Conservation (phyloP, 2,329 filamentous ascomycete genomes). For the Fusarium nelsonii region DNA sequence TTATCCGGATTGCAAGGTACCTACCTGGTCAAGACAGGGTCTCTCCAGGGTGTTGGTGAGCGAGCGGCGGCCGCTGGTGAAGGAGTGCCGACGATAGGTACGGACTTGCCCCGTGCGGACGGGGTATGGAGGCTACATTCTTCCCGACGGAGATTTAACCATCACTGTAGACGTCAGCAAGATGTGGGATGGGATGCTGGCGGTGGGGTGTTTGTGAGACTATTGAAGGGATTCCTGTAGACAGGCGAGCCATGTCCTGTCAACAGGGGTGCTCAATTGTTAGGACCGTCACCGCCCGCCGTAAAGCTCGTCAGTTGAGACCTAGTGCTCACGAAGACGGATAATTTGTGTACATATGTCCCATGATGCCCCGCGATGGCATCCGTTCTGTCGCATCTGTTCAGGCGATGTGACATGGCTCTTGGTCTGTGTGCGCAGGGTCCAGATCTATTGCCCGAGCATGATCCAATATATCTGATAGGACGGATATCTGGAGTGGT, state of each 20-base stretch:
- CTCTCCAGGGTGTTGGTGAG: conserved; percentile 20
- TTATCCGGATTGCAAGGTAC: conserved; percentile 28
- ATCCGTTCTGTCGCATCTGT: conserved; percentile 46
- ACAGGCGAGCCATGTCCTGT: conserved; percentile 7
- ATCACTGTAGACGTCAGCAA: conserved; percentile 26
- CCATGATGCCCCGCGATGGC: conserved; percentile 46
- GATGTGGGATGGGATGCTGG: conserved; percentile 16
- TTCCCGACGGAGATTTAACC: conserved; percentile 36
- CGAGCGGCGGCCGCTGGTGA: conserved; percentile 38
- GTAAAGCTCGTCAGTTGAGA: conserved; percentile 21
- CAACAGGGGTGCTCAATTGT: conserved; percentile 25
- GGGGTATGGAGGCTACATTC: conserved; percentile 6
- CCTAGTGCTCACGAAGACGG: conserved; percentile 28
- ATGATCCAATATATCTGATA: conserved; percentile 19
- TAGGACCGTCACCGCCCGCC: conserved; percentile 13
- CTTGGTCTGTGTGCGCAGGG: conserved; percentile 33
- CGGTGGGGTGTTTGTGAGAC: conserved; percentile 16
- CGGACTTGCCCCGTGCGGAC: conserved; percentile 17
- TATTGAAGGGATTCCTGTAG: conserved; percentile 18
- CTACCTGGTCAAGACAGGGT: conserved; percentile 21
- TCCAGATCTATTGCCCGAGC: conserved; percentile 37
- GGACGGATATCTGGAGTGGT: conserved; percentile 19
- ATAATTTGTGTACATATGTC: conserved; percentile 46
- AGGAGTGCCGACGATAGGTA: conserved; percentile 17
- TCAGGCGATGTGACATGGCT: conserved; percentile 39